Conservation (phyloP, 495 filamentous ascomycete genomes). For the Antarctomyces pellizariae region DNA sequence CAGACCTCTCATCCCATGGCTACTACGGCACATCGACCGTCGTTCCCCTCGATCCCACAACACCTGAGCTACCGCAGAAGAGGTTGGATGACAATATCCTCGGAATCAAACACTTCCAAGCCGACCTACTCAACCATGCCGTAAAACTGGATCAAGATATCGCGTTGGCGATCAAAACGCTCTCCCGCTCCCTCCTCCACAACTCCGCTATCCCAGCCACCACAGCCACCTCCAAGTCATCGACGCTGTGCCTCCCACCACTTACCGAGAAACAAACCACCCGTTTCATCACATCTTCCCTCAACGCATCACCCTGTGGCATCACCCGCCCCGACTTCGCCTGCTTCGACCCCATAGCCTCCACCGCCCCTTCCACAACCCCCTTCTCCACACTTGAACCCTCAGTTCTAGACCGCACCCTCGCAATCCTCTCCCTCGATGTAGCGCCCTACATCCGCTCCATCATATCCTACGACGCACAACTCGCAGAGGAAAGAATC, state of each 20-base stretch:
- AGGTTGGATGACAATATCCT: too few relatives aligned
- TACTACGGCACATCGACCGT: too few relatives aligned
- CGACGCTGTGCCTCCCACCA: conserved; percentile 2
- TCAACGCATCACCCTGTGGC: conserved; percentile 2
- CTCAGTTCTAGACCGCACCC: conserved; percentile 49
- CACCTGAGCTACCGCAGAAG: too few relatives aligned
- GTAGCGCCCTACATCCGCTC: conserved; percentile 63
- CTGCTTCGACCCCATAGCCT: conserved; percentile 30
- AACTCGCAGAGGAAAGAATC: conserved; percentile 39
- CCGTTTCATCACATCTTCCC: conserved; percentile 1
- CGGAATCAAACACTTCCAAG: too few relatives aligned
- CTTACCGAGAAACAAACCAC: conserved; percentile 6
- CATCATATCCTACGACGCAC: conserved; percentile 54
- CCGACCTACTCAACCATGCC: not conserved
- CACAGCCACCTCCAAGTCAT: conserved; percentile 8
- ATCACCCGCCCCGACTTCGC: conserved; percentile 21
- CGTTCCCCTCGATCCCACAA: too few relatives aligned
- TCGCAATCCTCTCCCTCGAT: conserved; percentile 40
- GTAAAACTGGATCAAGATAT: not conserved
- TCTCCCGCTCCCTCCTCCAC: too few relatives aligned
- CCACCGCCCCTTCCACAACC: too few relatives aligned
- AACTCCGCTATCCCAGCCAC: too few relatives aligned
- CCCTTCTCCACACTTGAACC: conserved; percentile 20
- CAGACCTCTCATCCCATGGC: too few relatives aligned
- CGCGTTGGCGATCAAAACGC: not conserved